A percentile compares a stretch with the other conserved stretches of the same genome.
These are phyloP conservation scores for Furculomyces boomerangus DNA, from an alignment of 371 early-diverging fungal genomes.

Conservation along the genomic window DNA sequence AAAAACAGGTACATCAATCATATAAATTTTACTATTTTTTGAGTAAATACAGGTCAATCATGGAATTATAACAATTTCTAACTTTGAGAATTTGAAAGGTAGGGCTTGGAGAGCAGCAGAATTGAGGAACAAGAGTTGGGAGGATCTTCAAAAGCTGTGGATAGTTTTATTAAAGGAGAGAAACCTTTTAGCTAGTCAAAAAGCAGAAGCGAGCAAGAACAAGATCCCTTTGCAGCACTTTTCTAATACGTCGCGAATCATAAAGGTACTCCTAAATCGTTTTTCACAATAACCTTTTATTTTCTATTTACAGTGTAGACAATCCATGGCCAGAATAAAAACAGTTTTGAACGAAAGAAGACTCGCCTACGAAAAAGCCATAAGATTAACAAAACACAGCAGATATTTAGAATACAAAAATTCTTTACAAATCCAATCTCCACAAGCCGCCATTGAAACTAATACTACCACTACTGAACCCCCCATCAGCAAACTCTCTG, in stretches of 20 bases:
- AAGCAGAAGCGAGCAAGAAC: slow-evolving; percentile 60
- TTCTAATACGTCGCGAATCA: slow-evolving; percentile 48
- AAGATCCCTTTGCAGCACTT: slow-evolving; percentile 39
- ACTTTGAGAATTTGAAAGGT: slow-evolving; percentile 28
- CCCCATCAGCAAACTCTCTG: too few species aligned
- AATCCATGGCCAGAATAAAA: slow-evolving; percentile 88
- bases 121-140: slow-evolving; percentile 81
- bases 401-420: slow-evolving; percentile 3
- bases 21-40: neutral
- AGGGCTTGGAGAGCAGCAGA: slow-evolving; percentile 83
- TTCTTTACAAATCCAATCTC: too few species aligned
- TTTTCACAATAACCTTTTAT: neutral
- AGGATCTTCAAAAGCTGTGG: slow-evolving; percentile 94
- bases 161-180: slow-evolving; percentile 86
- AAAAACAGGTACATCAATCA: slow-evolving; percentile 35
- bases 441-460: too few species aligned
- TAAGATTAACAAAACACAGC: slow-evolving; percentile 2
- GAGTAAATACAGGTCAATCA: neutral
- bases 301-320: slow-evolving; percentile 41
- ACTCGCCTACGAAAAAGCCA: slow-evolving; percentile 18
- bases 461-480: too few species aligned
- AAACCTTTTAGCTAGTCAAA: slow-evolving; percentile 75
- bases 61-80: neutral
- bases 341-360: slow-evolving; percentile 74
- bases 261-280: slow-evolving; percentile 34